Base-by-base conservation (phyloP, 495 filamentous ascomycete genomes). In the Hypoxylon subgilvum region DNA sequence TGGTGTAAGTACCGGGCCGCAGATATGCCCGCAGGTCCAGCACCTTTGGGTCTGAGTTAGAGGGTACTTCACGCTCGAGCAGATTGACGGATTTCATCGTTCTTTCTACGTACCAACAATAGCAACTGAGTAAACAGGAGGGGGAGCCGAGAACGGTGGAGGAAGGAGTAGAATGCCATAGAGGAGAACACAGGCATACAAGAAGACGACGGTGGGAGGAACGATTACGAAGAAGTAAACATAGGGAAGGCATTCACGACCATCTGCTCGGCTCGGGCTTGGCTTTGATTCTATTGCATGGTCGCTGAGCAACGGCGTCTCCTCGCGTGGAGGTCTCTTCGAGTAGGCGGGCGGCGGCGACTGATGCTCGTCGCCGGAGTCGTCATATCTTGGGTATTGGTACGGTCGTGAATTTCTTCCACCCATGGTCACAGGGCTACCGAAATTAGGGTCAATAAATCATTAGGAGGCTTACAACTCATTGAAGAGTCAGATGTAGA, bases 1-100 rank as follows among this genome's bases (percentile, higher is more conserved):
- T 13, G 31, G 13, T 32, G 54, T 8, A 69, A 40, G 16, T 69
- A 49, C 32, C 57, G 64, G 5, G 61, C 60, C 8, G 60, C 67
- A 42, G 53, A 66, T 52, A 69, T 69, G 13, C 67, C 67, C 0
- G 67, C 67, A 14, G 67, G 63, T 9, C 67, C 67, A 12, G 64
- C 64, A 14, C 67, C 67, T 69, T 22, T 27, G 9, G 17, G 4
- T 48, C 4, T 9, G 6, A n/a, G 17, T 60, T 38, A 65, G 61
- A 41, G 47, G 5, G 22, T 16, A 17, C 14, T 2, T 25, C 3
- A 7, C 13, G 4, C 6, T n/a, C 17, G 4, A 10, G 10, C 19
- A 17, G 41, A 46, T 6, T 22, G 12, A 6, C 3, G 13, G 30
- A 21, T 8, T 5, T 1, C 19, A 23, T 10, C 38, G 36, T 21